phyloP scores from a whole-genome alignment of 345 rosid genomes.

The Balakata baccata region DNA sequence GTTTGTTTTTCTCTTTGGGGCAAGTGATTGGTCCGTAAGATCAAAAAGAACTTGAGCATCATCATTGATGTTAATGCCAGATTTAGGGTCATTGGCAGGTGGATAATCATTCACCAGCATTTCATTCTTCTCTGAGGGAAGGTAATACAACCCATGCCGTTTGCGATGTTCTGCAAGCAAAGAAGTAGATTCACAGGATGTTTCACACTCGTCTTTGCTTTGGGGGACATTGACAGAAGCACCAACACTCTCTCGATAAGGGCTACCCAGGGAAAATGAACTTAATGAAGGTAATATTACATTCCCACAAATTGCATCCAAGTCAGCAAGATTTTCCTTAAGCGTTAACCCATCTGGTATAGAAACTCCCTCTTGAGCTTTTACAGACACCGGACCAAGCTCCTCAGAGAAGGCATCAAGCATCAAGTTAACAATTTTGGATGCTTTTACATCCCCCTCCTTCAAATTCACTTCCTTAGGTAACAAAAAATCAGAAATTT shows the following conservation, averaged over 20 bases:
- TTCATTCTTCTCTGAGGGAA: conserved; percentile 57
- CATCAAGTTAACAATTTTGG: conserved; percentile 43
- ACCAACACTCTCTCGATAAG: conserved; percentile 42
- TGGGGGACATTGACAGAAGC: conserved; percentile 34
- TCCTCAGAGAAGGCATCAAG: conserved; percentile 66
- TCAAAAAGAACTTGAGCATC: conserved; percentile 44
- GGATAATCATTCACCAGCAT: conserved; percentile 57
- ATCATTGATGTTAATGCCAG: conserved; percentile 32
- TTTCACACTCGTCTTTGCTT: conserved; percentile 55
- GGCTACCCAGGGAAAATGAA: conserved; percentile 39
- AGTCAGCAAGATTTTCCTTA: conserved; percentile 61
- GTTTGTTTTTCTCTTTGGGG: conserved; percentile 50
- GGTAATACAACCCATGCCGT: conserved; percentile 80
- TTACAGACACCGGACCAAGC: conserved; percentile 66
- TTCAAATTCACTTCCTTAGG: conserved; percentile 26
- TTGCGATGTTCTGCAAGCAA: conserved; percentile 84
- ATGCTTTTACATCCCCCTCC: conserved; percentile 34
- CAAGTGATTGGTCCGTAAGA: conserved; percentile 54
- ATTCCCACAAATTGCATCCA: conserved; percentile 58
- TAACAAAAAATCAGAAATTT: conserved; percentile 22
- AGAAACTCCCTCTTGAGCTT: conserved; percentile 62
- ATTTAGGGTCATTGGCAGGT: conserved; percentile 61
- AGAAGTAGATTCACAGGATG: conserved; percentile 59
- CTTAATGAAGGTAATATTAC: conserved; percentile 38
- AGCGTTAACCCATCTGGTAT: conserved; percentile 67